Percentiles rank a stretch among this genome's conserved stretches.
Evolutionary conservation across 2,329 filamentous ascomycete species (phyloP).

Genomic region (Elsinoe perseae): DNA sequence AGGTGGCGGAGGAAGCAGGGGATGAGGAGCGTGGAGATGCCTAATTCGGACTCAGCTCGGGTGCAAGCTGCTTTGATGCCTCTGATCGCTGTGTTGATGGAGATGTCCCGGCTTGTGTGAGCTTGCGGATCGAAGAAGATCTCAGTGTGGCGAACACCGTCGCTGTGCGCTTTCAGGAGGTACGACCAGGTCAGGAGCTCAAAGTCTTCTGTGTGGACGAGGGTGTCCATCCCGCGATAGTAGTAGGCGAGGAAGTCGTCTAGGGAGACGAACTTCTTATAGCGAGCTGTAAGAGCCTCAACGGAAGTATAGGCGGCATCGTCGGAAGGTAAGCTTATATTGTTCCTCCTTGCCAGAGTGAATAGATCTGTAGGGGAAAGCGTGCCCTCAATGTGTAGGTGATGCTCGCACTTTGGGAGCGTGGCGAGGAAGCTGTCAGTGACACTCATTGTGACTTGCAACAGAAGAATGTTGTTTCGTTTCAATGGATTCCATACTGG

Average conservation of each 20-base stretch:
- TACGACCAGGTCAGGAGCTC: slow-evolving; percentile 65
- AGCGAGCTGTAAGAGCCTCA: slow-evolving; percentile 53
- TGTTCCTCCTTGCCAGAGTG: slow-evolving; percentile 58
- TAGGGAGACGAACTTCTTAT: slow-evolving; percentile 59
- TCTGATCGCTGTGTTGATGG: slow-evolving; percentile 14
- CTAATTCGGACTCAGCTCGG: slow-evolving; percentile 14
- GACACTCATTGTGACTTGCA: slow-evolving; percentile 34
- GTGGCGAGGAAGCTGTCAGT: slow-evolving; percentile 54
- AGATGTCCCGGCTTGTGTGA: slow-evolving; percentile 15
- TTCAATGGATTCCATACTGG: neutral
- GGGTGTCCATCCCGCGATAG: slow-evolving; percentile 65
- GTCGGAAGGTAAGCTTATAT: slow-evolving; percentile 47
- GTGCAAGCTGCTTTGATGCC: slow-evolving; percentile 16
- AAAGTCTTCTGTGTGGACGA: slow-evolving; percentile 60
- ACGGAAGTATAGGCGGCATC: slow-evolving; percentile 58
- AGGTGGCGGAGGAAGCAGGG: slow-evolving; percentile 47
- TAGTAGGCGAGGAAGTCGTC: slow-evolving; percentile 75
- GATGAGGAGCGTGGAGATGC: slow-evolving; percentile 15
- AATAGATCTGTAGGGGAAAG: slow-evolving; percentile 65
- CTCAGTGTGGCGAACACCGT: slow-evolving; percentile 54
- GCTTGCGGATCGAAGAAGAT: slow-evolving; percentile 21
- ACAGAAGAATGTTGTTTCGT: neutral
- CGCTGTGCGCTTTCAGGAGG: slow-evolving; percentile 54
- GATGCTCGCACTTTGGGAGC: slow-evolving; percentile 74
- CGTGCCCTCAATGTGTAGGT: slow-evolving; percentile 71